Evolutionary conservation across 1,284 basidiomycete genomes (phyloP).

Genomic region (Melampsora americana): DNA sequence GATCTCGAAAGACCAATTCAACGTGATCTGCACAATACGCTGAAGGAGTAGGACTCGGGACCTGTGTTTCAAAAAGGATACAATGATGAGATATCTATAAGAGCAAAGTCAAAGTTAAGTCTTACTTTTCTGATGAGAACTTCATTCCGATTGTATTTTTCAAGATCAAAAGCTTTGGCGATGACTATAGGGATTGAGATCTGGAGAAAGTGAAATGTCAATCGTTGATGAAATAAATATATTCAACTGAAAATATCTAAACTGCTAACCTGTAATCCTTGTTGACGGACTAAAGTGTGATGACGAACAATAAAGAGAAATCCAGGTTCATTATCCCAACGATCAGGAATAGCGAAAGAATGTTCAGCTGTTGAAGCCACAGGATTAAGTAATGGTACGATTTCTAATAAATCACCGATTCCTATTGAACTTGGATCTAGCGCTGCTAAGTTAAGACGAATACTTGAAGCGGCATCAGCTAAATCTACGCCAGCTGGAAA

Average conservation of each 20-base stretch:
- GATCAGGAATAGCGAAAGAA: conserved; percentile 15
- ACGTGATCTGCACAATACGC: conserved; percentile 71
- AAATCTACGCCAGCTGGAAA: conserved; percentile 25
- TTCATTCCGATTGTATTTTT: conserved; percentile 35
- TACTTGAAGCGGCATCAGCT: conserved; percentile 28
- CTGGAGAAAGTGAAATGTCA: conserved; percentile 11
- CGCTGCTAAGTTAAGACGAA: conserved; percentile 35
- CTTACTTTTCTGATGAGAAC: conserved; percentile 36
- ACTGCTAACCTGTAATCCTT: conserved; percentile 30
- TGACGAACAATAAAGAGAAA: conserved; percentile 32
- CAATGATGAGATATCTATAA: neutral
- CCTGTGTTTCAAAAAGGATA: neutral
- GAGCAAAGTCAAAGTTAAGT: neutral
- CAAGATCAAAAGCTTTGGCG: conserved; percentile 40
- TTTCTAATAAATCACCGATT: conserved; percentile 40
- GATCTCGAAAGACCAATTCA: conserved; percentile 84
- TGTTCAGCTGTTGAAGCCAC: conserved; percentile 13
- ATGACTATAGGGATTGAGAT: conserved; percentile 38
- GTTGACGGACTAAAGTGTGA: conserved; percentile 35
- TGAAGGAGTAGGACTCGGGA: conserved; percentile 53
- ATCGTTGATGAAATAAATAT: neutral
- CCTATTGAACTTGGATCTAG: conserved; percentile 31
- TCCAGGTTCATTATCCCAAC: conserved; percentile 36
- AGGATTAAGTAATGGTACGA: conserved; percentile 27
- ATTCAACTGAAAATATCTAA: too few species aligned